Conservation (phyloP, 805 yeast genomes). For the Saturnispora ahearnii region DNA sequence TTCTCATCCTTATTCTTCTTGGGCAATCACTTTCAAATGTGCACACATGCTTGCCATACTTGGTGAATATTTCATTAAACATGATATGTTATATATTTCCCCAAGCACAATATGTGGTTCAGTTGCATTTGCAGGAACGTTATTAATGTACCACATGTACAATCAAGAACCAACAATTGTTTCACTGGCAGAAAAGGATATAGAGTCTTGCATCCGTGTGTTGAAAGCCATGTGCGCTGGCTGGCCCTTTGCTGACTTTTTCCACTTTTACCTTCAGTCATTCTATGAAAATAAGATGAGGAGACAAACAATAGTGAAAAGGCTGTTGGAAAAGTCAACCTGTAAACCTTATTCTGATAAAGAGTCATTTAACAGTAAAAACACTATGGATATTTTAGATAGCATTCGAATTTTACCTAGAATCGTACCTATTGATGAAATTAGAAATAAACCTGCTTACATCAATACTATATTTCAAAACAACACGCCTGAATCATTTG, state of each 20-base stretch:
- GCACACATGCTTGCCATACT: slow-evolving; percentile 67
- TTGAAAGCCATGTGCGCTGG: slow-evolving; percentile 37
- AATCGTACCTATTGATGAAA: slow-evolving; percentile 1
- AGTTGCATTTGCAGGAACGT: slow-evolving; percentile 54
- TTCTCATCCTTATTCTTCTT: slow-evolving; percentile 47
- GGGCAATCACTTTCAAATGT: slow-evolving; percentile 77
- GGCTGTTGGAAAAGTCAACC: background rate
- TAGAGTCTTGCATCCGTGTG: slow-evolving; percentile 22
- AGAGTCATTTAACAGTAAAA: background rate
- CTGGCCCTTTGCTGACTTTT: slow-evolving; percentile 44
- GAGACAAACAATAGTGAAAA: slow-evolving; percentile 18
- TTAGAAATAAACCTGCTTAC: background rate
- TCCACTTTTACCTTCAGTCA: slow-evolving; percentile 41
- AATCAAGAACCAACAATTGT: slow-evolving; percentile 21
- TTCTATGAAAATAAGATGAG: slow-evolving; percentile 28
- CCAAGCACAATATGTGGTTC: slow-evolving; percentile 32
- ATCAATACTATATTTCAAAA: background rate
- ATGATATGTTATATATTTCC: slow-evolving; percentile 40
- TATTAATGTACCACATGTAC: slow-evolving; percentile 59
- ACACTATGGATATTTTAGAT: slow-evolving; percentile 6
- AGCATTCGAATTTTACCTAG: slow-evolving; percentile 1
- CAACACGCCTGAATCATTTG: background rate
- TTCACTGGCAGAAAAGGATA: slow-evolving; percentile 18
- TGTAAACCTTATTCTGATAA: background rate
- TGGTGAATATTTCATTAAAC: slow-evolving; percentile 46